These are phyloP conservation scores for Trypanosoma brucei DNA, from an alignment of 208 protist species.

Conservation along the genomic window DNA sequence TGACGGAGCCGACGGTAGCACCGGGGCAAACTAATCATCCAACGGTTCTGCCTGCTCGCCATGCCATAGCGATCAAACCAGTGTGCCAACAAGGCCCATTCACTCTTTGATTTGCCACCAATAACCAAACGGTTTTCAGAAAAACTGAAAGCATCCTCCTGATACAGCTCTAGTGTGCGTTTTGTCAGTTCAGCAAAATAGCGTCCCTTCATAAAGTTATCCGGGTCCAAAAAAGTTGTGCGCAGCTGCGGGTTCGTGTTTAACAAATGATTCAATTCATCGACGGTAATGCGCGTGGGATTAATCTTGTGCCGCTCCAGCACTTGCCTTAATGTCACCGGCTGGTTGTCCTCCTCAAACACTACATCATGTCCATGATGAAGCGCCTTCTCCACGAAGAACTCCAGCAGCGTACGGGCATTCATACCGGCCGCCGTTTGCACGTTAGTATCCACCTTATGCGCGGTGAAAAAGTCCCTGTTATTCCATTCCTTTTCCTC, in stretches of 20 bases:
- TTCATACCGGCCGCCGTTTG: slow-evolving; percentile 85
- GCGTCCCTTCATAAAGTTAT: slow-evolving; percentile 90
- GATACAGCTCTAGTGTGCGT: slow-evolving; percentile 70
- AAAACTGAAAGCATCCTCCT: slow-evolving; percentile 84
- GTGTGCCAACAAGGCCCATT: slow-evolving; percentile 94
- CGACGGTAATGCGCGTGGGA: slow-evolving; percentile 72
- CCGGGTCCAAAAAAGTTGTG: slow-evolving; percentile 69
- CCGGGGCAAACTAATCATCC: slow-evolving; percentile 95
- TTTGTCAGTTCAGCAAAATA: slow-evolving; percentile 92
- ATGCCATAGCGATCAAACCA: slow-evolving; percentile 96
- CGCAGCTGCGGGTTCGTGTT: slow-evolving; percentile 61
- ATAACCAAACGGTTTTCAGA: slow-evolving; percentile 83
- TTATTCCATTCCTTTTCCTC: slow-evolving; percentile 90
- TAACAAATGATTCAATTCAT: slow-evolving; percentile 83
- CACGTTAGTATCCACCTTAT: slow-evolving; percentile 91
- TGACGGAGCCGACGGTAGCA: slow-evolving; percentile 86
- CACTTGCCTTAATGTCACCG: slow-evolving; percentile 78
- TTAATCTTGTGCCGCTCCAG: slow-evolving; percentile 74
- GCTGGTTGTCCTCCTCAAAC: slow-evolving; percentile 68
- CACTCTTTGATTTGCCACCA: slow-evolving; percentile 65
- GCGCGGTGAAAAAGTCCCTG: slow-evolving; percentile 85
- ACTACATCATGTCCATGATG: slow-evolving; percentile 88
- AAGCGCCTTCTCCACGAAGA: slow-evolving; percentile 86
- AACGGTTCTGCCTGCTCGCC: slow-evolving; percentile 93
- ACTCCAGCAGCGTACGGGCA: slow-evolving; percentile 83